A percentile compares a stretch with the other conserved stretches of the same genome.
Conservation (phyloP, 2,329 filamentous ascomycete genomes). For the Alternaria ethzedia region DNA sequence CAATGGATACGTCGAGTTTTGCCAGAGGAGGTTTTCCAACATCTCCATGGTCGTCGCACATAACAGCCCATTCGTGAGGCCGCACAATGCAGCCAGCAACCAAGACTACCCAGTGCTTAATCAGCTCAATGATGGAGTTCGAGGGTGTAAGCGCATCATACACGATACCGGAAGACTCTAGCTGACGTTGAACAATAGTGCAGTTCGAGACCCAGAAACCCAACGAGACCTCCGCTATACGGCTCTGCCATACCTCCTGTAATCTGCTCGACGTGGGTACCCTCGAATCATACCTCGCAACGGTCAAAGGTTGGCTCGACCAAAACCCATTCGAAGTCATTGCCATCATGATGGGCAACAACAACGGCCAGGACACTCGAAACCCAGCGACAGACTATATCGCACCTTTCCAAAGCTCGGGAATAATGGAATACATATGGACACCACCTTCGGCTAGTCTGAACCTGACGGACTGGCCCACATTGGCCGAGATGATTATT, state of each 20-base stretch:
- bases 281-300: slow-evolving; percentile 73
- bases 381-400: slow-evolving; percentile 70
- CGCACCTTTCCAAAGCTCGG: slow-evolving; percentile 71
- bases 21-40: slow-evolving; percentile 42
- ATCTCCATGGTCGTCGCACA: slow-evolving; percentile 46
- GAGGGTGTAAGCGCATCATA: slow-evolving; percentile 35
- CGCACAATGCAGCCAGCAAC: slow-evolving; percentile 43
- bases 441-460: slow-evolving; percentile 74
- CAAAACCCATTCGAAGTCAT: slow-evolving; percentile 84
- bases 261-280: slow-evolving; percentile 81
- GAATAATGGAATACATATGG: slow-evolving; percentile 76
- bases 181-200: slow-evolving; percentile 49
- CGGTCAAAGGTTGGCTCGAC: slow-evolving; percentile 75
- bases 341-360: slow-evolving; percentile 85
- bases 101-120: slow-evolving; percentile 35
- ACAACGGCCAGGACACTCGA: slow-evolving; percentile 57
- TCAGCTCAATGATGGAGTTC: slow-evolving; percentile 45
- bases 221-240: slow-evolving; percentile 63
- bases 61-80: slow-evolving; percentile 43
- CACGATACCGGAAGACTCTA: background rate
- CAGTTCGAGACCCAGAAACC: slow-evolving; percentile 65
- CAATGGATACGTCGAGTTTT: slow-evolving; percentile 46
- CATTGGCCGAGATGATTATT: slow-evolving; percentile 66
- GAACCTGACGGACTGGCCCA: slow-evolving; percentile 80
- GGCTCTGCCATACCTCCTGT: slow-evolving; percentile 84